These are phyloP conservation scores for Pneumocystis carinii DNA, from an alignment of 1,139 yeast genomes.

Conservation along the genomic window DNA sequence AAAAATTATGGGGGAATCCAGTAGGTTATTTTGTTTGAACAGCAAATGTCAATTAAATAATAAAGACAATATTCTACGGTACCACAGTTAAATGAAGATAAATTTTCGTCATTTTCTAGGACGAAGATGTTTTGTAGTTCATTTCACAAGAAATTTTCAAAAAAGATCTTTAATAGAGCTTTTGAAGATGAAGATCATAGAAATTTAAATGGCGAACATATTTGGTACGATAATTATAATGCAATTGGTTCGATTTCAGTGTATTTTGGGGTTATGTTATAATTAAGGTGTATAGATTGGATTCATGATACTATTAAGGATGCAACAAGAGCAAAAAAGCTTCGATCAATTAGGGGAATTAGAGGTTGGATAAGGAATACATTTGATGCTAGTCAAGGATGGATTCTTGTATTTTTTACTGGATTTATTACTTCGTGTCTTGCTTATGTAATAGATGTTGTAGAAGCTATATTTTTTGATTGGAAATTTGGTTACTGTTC, in stretches of 20 bases:
- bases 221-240: constrained; percentile 46
- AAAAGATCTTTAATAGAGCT: background rate
- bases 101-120: background rate
- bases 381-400: constrained; percentile 29
- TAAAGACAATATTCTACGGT: background rate
- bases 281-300: constrained; percentile 32
- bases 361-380: constrained; percentile 23
- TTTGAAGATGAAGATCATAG: background rate
- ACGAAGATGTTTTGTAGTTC: background rate
- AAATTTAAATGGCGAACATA: constrained; percentile 4
- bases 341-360: constrained; percentile 26
- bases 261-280: background rate
- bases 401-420: constrained; percentile 38
- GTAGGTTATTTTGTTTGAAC: background rate
- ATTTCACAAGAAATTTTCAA: background rate
- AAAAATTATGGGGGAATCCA: background rate
- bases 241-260: constrained; percentile 26
- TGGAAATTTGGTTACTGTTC: constrained; percentile 41
- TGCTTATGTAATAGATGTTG: constrained; percentile 38
- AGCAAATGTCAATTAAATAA: background rate
- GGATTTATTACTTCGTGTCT: constrained; percentile 37
- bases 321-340: constrained; percentile 32
- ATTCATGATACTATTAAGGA: constrained; percentile 38
- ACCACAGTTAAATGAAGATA: background rate
- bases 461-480: constrained; percentile 39